Percentiles rank a stretch among this genome's conserved stretches.
Evolutionary conservation across 192 early-diverging fungal species (phyloP).

Genomic region (Paraglomus occultum): DNA sequence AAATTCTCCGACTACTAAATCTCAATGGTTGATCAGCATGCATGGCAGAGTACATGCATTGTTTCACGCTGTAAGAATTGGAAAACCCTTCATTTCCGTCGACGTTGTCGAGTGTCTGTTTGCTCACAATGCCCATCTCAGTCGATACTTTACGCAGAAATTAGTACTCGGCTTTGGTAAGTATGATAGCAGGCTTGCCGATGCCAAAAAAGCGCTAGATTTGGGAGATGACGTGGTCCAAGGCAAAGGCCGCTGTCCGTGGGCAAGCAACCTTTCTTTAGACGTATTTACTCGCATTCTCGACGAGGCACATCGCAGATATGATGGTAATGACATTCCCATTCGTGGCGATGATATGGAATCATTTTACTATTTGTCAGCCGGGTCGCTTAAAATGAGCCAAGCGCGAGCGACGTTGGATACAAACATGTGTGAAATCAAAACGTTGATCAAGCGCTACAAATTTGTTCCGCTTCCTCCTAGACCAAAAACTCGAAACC

Average conservation of each 20-base stretch:
- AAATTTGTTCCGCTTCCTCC: background rate
- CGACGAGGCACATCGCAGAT: background rate
- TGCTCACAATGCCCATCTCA: background rate
- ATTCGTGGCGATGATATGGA: conserved; percentile 23
- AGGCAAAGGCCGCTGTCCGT: background rate
- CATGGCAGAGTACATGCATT: conserved; percentile 15
- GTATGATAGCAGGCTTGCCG: background rate
- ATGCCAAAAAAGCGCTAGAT: conserved; percentile 6
- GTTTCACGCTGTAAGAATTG: conserved; percentile 14
- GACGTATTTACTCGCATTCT: background rate
- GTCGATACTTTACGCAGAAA: conserved; percentile 11
- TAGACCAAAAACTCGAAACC: background rate
- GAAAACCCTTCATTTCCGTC: background rate
- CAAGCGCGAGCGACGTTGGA: background rate
- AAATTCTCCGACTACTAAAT: background rate
- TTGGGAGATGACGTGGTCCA: background rate
- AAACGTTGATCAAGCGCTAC: background rate
- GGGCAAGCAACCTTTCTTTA: background rate
- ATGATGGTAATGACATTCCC: background rate
- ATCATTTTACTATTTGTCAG: conserved; percentile 1
- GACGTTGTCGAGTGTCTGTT: background rate
- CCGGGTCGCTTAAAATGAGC: background rate
- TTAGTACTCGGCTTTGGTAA: conserved; percentile 10
- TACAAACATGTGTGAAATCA: background rate
- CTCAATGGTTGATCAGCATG: background rate